phyloP scores from a whole-genome alignment of 805 yeast genomes.

The Metschnikowia kofuensis region DNA sequence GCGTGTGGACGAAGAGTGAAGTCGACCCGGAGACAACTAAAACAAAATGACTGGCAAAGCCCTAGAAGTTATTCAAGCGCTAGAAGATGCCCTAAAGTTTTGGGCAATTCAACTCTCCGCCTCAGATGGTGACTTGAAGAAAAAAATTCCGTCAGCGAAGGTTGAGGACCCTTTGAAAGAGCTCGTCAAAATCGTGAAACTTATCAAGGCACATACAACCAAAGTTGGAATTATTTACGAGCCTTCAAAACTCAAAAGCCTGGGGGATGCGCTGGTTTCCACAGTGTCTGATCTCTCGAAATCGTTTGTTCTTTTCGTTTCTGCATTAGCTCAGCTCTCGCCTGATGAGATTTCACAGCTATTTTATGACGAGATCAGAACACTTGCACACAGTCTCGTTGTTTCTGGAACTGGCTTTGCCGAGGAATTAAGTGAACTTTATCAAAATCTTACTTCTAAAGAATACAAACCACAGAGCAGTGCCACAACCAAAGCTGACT shows the following conservation, averaged over 20 bases:
- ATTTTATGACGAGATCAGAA: constrained; percentile 33
- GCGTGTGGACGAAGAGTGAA: too few relatives aligned
- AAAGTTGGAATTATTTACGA: constrained; percentile 71
- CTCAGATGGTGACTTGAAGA: constrained; percentile 2
- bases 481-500: constrained; percentile 16
- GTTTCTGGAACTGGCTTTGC: constrained; percentile 20
- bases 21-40: not conserved
- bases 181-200: constrained; percentile 52
- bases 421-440: constrained; percentile 25
- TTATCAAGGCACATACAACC: constrained; percentile 73
- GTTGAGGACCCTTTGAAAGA: constrained; percentile 53
- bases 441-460: not conserved
- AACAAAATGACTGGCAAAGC: constrained; percentile 3
- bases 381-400: constrained; percentile 20
- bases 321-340: constrained; percentile 38
- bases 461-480: not conserved
- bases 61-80: constrained; percentile 12
- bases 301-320: constrained; percentile 42
- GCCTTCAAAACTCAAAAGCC: constrained; percentile 45
- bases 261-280: constrained; percentile 45
- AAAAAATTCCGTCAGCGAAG: constrained; percentile 14
- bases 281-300: constrained; percentile 48
- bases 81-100: constrained; percentile 17
- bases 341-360: constrained; percentile 34
- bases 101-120: constrained; percentile 13